Evolutionary conservation across 306 rosid genomes (phyloP).

Genomic region (Dryas drummondii): DNA sequence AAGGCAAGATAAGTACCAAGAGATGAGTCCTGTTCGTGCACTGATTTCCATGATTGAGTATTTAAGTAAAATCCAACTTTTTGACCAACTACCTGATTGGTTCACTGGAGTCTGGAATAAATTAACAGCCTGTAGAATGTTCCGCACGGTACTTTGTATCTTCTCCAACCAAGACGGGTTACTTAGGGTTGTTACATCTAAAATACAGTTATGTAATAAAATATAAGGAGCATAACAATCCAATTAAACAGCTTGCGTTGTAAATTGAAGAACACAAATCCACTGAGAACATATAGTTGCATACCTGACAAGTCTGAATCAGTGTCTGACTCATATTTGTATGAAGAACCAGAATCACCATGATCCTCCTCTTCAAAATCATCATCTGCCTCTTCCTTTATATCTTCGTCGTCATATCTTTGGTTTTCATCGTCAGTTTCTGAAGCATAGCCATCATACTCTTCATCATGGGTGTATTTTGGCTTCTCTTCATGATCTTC

Average conservation of each 20-base stretch:
- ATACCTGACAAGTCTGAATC: constrained; percentile 75
- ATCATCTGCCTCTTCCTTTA: constrained; percentile 56
- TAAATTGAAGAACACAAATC: constrained; percentile 20
- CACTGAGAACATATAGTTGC: constrained; percentile 19
- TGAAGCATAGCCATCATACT: constrained; percentile 74
- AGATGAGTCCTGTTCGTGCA: constrained; percentile 20
- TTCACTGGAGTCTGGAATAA: constrained; percentile 88
- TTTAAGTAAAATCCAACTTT: constrained; percentile 14
- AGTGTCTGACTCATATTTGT: constrained; percentile 54
- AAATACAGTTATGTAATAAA: constrained; percentile 13
- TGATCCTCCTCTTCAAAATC: constrained; percentile 56
- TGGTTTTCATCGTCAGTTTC: constrained; percentile 74
- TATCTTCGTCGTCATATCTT: constrained; percentile 49
- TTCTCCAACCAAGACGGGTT: constrained; percentile 85
- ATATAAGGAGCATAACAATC: background rate
- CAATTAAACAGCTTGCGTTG: constrained; percentile 1
- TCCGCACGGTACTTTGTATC: constrained; percentile 68
- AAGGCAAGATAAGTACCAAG: constrained; percentile 35
- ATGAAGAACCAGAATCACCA: constrained; percentile 57
- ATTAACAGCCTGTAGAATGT: constrained; percentile 66
- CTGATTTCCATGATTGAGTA: constrained; percentile 5
- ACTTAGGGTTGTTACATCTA: constrained; percentile 52
- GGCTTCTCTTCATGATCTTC: constrained; percentile 45
- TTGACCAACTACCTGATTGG: constrained; percentile 61
- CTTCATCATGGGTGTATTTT: constrained; percentile 44